Evolutionary conservation across 1,139 yeast species (phyloP).

Genomic region (Debaryomyces sp.): DNA sequence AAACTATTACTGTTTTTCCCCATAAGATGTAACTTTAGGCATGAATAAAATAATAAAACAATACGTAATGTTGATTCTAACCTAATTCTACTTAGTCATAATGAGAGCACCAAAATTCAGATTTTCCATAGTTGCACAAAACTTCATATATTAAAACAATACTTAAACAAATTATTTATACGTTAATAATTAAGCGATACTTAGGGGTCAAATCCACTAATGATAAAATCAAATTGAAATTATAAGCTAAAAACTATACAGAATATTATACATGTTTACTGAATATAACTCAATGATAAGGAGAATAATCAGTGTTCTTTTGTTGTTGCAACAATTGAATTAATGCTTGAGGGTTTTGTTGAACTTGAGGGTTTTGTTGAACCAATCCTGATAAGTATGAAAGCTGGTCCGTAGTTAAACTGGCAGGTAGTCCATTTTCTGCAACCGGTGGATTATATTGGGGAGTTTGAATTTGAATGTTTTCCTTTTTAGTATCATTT

Average conservation of each 20-base stretch:
- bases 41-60: not conserved
- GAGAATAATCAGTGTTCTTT: conserved; percentile 3
- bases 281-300: not conserved
- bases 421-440: conserved; percentile 1
- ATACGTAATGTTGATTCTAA: not conserved
- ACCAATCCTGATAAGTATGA: conserved; percentile 18
- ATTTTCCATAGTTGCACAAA: conserved; percentile 3
- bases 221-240: not conserved
- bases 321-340: conserved; percentile 20
- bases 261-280: conserved; percentile 2
- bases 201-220: not conserved
- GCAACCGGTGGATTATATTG: not conserved
- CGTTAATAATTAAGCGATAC: not conserved
- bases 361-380: conserved; percentile 26
- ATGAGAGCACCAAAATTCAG: not conserved
- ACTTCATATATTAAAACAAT: conserved; percentile 1
- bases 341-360: conserved; percentile 24
- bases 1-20: not conserved
- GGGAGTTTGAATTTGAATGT: conserved; percentile 5
- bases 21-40: conserved; percentile 2
- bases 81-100: no score
- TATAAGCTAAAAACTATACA: not conserved
- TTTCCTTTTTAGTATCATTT: not conserved
- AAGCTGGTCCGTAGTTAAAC: conserved; percentile 17
- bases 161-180: not conserved